phyloP scores from a whole-genome alignment of 441 rosid species.

The Populus hybrid region DNA sequence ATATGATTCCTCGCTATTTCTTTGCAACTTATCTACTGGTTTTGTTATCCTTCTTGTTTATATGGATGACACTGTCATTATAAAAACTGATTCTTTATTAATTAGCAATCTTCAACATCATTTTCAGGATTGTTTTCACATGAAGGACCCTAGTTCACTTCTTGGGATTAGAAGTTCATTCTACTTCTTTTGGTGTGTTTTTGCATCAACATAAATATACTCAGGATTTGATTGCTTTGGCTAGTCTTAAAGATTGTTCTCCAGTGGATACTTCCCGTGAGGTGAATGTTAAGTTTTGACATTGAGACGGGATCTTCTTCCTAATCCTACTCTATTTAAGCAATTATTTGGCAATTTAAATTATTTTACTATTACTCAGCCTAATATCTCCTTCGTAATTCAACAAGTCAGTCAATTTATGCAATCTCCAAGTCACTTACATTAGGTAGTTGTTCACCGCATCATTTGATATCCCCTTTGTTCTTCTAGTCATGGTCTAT shows the following conservation, averaged over 20 bases:
- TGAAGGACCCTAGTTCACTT: neutral
- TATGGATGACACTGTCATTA: neutral
- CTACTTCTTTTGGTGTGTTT: neutral
- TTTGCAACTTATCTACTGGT: neutral
- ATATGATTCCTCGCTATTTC: neutral
- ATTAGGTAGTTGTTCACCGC: neutral
- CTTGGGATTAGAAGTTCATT: neutral
- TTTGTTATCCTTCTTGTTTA: too few species aligned
- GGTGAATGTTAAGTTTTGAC: neutral
- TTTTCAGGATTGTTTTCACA: neutral
- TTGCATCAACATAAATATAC: constrained; percentile 10
- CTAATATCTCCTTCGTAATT: neutral
- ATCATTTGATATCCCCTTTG: neutral
- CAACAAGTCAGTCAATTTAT: neutral
- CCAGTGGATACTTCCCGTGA: constrained; percentile 3
- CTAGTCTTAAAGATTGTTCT: neutral
- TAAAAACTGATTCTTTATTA: neutral
- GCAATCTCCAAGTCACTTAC: neutral
- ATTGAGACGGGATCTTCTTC: neutral
- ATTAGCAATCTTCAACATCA: neutral
- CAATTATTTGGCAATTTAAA: constrained; percentile 7
- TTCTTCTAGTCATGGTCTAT: neutral
- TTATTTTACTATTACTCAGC: constrained; percentile 10
- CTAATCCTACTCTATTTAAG: neutral
- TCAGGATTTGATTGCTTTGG: neutral